Percentiles rank a stretch among this genome's conserved stretches.
Evolutionary conservation across 805 yeast genomes (phyloP).

Genomic region (Saturnispora saitoi): DNA sequence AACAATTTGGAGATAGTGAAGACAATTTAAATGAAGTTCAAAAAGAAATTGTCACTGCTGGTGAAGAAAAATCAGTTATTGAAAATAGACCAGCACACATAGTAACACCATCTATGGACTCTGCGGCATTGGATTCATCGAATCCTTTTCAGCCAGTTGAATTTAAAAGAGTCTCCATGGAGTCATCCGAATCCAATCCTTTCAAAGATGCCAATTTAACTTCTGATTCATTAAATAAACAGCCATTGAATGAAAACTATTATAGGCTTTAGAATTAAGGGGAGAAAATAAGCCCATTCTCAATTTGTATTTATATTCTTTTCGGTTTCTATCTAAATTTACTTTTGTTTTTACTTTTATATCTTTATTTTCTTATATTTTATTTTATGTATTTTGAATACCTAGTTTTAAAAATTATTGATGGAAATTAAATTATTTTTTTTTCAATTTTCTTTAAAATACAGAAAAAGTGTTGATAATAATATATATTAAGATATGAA

Average conservation of each 20-base stretch:
- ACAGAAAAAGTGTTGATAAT: not conserved
- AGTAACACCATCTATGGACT: constrained; percentile 7
- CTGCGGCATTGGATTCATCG: constrained; percentile 3
- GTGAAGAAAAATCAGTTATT: not conserved
- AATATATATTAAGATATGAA: constrained; percentile 41
- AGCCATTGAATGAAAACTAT: not conserved
- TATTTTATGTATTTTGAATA: too few species aligned
- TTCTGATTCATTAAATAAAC: not conserved
- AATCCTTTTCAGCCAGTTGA: constrained; percentile 6
- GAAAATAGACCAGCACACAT: not conserved
- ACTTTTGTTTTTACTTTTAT: too few species aligned
- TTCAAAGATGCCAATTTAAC: not conserved
- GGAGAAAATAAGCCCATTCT: not conserved
- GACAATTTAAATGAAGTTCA: not conserved
- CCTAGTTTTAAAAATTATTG: too few species aligned
- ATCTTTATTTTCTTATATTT: too few species aligned
- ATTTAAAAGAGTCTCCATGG: constrained; percentile 3
- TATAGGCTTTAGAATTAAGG: not conserved
- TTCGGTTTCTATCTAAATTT: not conserved
- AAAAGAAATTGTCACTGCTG: not conserved
- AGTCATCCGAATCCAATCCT: not conserved
- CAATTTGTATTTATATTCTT: not conserved
- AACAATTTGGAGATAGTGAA: not conserved
- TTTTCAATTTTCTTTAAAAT: not conserved
- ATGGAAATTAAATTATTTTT: too few species aligned